Percentiles rank a stretch among this genome's conserved stretches.
These are phyloP conservation scores for Entomortierella parvispora DNA, from an alignment of 192 early-diverging fungal species.

Conservation along the genomic window DNA sequence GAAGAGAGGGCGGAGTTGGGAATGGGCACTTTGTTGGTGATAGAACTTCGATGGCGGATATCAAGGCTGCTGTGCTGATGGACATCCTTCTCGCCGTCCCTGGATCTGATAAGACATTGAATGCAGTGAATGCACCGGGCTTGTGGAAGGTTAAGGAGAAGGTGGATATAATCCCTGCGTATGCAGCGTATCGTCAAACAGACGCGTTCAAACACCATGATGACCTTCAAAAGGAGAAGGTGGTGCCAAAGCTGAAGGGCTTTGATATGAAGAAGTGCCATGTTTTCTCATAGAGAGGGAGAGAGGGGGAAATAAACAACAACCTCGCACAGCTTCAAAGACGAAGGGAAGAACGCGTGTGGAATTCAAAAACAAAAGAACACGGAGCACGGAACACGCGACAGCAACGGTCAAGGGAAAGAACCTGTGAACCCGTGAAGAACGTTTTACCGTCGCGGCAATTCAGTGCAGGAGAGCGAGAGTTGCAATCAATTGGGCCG, in stretches of 20 bases:
- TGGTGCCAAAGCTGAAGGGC: conserved; percentile 9
- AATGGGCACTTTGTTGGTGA: conserved; percentile 61
- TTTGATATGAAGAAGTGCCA: conserved; percentile 24
- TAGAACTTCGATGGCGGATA: conserved; percentile 54
- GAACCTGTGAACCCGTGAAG: too few relatives aligned
- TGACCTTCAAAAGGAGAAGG: conserved; percentile 12
- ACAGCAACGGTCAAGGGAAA: too few relatives aligned
- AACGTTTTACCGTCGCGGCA: too few relatives aligned
- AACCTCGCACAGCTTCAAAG: not conserved
- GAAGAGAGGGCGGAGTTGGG: conserved; percentile 51
- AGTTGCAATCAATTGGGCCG: too few relatives aligned
- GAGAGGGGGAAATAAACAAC: not conserved
- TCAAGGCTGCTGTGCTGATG: conserved; percentile 33
- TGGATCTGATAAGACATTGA: not conserved
- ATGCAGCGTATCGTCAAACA: conserved; percentile 11
- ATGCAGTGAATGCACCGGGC: not conserved
- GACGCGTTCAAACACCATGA: conserved; percentile 20
- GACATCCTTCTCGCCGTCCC: conserved; percentile 20
- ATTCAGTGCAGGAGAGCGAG: too few relatives aligned
- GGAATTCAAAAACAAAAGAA: too few relatives aligned
- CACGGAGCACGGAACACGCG: too few relatives aligned
- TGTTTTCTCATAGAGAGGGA: conserved; percentile 9
- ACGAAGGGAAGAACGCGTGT: not conserved
- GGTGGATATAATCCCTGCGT: conserved; percentile 12
- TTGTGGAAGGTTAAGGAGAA: conserved; percentile 27